A percentile compares a stretch with the other conserved stretches of the same genome.
Conservation (phyloP, 352 stramenopile genomes). For the Blastocystis sp. region DNA sequence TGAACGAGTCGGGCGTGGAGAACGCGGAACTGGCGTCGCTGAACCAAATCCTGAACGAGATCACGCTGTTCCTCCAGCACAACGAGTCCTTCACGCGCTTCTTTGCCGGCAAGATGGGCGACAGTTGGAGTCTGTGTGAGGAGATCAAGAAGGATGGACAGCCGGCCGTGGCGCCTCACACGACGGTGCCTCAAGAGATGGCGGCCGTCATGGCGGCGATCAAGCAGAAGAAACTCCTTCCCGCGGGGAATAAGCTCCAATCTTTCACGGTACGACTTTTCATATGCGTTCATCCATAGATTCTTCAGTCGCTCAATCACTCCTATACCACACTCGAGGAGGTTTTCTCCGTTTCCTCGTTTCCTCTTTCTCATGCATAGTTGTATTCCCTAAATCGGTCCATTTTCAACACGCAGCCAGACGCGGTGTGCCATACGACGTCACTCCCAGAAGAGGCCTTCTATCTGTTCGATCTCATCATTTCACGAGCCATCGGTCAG, state of each 20-base stretch:
- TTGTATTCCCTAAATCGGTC: slow-evolving; percentile 59
- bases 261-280: not conserved
- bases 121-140: not conserved
- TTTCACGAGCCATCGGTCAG: slow-evolving; percentile 21
- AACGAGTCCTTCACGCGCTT: slow-evolving; percentile 48
- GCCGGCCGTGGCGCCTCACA: no score
- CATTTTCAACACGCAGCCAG: slow-evolving; percentile 9
- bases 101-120: slow-evolving; percentile 31
- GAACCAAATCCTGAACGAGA: slow-evolving; percentile 55
- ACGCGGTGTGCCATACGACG: not conserved
- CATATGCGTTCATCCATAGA: not conserved
- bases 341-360: not conserved
- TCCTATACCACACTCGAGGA: slow-evolving; percentile 41
- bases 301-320: slow-evolving; percentile 2
- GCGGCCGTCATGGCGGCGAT: not conserved
- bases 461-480: slow-evolving; percentile 53
- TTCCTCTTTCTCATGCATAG: not conserved
- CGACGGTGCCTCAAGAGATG: not conserved
- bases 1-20: slow-evolving; percentile 17
- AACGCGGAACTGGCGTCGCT: not conserved
- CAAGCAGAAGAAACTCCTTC: slow-evolving; percentile 31
- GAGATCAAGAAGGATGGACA: not conserved
- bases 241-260: not conserved
- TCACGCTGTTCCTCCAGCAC: slow-evolving; percentile 46
- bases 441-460: slow-evolving; percentile 35